phyloP scores from a whole-genome alignment of 352 stramenopile species.

The Phytophthora melonis region DNA sequence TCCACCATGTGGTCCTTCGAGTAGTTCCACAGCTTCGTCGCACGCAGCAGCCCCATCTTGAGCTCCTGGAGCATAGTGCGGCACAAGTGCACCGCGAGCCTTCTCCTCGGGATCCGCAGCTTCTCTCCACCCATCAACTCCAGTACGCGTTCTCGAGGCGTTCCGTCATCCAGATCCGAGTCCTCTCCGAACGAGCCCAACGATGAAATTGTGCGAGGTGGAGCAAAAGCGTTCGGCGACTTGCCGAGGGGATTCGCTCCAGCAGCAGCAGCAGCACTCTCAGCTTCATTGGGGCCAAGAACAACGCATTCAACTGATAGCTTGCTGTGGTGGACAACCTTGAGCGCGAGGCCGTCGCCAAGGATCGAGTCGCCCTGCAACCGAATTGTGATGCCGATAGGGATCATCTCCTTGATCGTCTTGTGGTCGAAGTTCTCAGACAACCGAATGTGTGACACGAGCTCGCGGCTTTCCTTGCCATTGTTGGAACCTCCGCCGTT shows the following conservation, averaged over 20 bases:
- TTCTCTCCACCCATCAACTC: constrained; percentile 89
- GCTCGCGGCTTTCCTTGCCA: constrained; percentile 48
- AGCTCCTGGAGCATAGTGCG: constrained; percentile 80
- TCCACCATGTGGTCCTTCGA: constrained; percentile 80
- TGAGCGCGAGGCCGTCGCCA: constrained; percentile 75
- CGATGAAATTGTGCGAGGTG: constrained; percentile 48
- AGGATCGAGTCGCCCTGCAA: constrained; percentile 84
- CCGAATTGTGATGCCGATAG: constrained; percentile 83
- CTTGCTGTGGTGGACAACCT: constrained; percentile 86
- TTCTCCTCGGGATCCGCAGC: constrained; percentile 76
- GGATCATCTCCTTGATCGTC: constrained; percentile 92
- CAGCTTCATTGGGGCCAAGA: constrained; percentile 57
- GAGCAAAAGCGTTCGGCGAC: constrained; percentile 29
- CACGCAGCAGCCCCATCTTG: constrained; percentile 71
- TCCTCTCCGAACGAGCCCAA: constrained; percentile 54
- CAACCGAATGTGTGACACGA: constrained; percentile 82
- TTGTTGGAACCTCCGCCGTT: constrained; percentile 17
- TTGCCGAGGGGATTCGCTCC: constrained; percentile 10
- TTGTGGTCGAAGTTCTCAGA: constrained; percentile 93
- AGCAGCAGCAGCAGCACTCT: constrained; percentile 6
- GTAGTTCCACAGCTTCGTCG: constrained; percentile 88
- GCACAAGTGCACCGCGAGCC: constrained; percentile 78
- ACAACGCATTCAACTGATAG: constrained; percentile 83
- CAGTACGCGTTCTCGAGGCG: constrained; percentile 63
- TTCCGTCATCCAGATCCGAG: constrained; percentile 36